Percentiles rank a stretch among this genome's conserved stretches.
These are phyloP conservation scores for Coemansia sp. DNA, from an alignment of 192 early-diverging fungal species.

Conservation along the genomic window DNA sequence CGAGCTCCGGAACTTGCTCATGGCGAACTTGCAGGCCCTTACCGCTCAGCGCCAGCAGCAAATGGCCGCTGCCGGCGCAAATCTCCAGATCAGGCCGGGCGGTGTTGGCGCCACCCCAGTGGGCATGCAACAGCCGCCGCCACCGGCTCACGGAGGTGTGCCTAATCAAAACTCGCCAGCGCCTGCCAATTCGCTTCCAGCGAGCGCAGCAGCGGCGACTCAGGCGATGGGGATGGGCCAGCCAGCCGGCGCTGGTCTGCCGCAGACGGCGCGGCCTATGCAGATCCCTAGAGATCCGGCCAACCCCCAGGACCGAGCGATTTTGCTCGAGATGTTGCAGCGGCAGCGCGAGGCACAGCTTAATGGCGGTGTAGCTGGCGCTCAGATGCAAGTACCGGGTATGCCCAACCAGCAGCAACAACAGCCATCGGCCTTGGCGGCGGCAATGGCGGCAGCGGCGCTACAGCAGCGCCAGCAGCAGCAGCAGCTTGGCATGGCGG, in stretches of 20 bases:
- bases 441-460: constrained; percentile 22
- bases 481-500: background rate
- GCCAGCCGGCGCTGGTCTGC: background rate
- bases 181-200: constrained; percentile 11
- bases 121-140: constrained; percentile 11
- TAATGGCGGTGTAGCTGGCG: background rate
- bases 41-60: constrained; percentile 24
- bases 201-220: background rate
- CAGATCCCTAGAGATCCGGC: constrained; percentile 21
- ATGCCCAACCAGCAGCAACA: background rate
- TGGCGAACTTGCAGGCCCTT: constrained; percentile 15
- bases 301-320: constrained; percentile 28
- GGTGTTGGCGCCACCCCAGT: constrained; percentile 1
- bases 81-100: background rate
- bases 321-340: constrained; percentile 31
- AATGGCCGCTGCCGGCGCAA: constrained; percentile 2
- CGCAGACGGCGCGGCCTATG: constrained; percentile 4
- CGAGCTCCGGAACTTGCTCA: constrained; percentile 21
- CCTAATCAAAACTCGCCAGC: constrained; percentile 22
- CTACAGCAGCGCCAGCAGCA: constrained; percentile 9
- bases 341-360: constrained; percentile 13
- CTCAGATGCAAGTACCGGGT: constrained; percentile 4
- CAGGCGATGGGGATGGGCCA: background rate
- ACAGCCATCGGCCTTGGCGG: constrained; percentile 3
- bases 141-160: constrained; percentile 5